These are phyloP conservation scores for Plasmodium vivax DNA, from an alignment of 169 alveolate species.

Conservation along the genomic window DNA sequence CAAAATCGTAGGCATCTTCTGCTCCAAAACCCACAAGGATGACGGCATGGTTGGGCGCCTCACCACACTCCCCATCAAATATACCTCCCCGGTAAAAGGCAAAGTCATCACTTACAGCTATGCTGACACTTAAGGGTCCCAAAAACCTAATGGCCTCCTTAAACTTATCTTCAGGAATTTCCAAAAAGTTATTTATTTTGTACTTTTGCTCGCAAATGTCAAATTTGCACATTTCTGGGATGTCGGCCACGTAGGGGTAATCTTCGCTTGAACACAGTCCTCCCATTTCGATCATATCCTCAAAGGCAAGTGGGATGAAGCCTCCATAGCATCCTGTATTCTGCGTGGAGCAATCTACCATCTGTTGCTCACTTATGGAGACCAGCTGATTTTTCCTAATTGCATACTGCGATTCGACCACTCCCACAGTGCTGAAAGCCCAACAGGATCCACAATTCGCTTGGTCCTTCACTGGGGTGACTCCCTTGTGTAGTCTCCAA, in stretches of 20 bases:
- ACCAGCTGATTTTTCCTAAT: constrained; percentile 33
- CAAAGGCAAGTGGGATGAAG: constrained; percentile 82
- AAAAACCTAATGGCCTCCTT: constrained; percentile 76
- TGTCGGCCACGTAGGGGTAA: constrained; percentile 82
- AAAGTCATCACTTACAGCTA: constrained; percentile 89
- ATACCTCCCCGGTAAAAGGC: constrained; percentile 87
- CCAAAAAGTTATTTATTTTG: constrained; percentile 18
- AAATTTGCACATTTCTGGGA: constrained; percentile 15
- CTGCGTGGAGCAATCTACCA: constrained; percentile 86
- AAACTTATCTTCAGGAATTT: constrained; percentile 25
- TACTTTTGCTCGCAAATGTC: constrained; percentile 56
- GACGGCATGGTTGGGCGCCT: constrained; percentile 85
- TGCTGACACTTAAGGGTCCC: constrained; percentile 89
- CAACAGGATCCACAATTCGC: constrained; percentile 90
- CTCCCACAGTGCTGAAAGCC: constrained; percentile 88
- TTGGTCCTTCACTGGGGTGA: constrained; percentile 84
- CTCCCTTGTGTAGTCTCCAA: constrained; percentile 81
- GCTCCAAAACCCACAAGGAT: constrained; percentile 88
- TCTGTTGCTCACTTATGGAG: constrained; percentile 89
- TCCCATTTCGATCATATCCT: constrained; percentile 84
- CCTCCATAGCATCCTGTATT: constrained; percentile 92
- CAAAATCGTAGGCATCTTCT: constrained; percentile 7
- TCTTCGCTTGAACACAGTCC: constrained; percentile 73
- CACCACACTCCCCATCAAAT: constrained; percentile 76
- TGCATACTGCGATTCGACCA: constrained; percentile 80